Conservation (phyloP, 2,329 filamentous ascomycete species). For the Phyllosticta citriasiana region DNA sequence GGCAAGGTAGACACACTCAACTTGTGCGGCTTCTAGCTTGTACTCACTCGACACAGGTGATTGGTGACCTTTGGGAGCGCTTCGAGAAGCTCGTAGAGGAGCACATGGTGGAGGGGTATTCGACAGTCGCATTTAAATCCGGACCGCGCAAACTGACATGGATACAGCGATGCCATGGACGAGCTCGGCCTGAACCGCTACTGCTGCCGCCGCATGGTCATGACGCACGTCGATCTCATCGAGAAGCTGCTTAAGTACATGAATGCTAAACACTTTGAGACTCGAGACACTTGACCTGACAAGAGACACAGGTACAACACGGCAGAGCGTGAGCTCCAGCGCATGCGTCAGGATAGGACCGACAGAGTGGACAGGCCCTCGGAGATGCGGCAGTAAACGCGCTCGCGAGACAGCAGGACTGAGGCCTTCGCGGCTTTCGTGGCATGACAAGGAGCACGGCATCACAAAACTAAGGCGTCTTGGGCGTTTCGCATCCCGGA, state of each 20-base stretch:
- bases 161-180: conserved; percentile 82
- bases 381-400: background rate
- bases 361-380: background rate
- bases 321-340: conserved; percentile 11
- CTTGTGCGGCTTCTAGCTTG: conserved; percentile 1
- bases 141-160: background rate
- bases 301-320: conserved; percentile 7
- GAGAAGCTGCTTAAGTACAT: conserved; percentile 71
- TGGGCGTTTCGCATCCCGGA: background rate
- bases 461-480: background rate
- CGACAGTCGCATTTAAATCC: background rate
- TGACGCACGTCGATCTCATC: conserved; percentile 98
- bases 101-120: conserved; percentile 25
- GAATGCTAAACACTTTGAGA: too few species aligned
- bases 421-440: background rate
- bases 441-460: background rate
- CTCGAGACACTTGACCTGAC: background rate
- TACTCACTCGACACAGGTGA: conserved; percentile 54
- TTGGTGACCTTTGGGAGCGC: conserved; percentile 93
- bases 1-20: conserved; percentile 64
- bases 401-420: background rate
- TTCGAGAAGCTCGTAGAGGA: conserved; percentile 85
- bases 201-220: conserved; percentile 98
- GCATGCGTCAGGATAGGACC: conserved; percentile 3
- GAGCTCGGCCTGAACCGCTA: conserved; percentile 87